Base-by-base conservation (phyloP, 805 yeast genomes). In the Zygotorulaspora chibaensis region DNA sequence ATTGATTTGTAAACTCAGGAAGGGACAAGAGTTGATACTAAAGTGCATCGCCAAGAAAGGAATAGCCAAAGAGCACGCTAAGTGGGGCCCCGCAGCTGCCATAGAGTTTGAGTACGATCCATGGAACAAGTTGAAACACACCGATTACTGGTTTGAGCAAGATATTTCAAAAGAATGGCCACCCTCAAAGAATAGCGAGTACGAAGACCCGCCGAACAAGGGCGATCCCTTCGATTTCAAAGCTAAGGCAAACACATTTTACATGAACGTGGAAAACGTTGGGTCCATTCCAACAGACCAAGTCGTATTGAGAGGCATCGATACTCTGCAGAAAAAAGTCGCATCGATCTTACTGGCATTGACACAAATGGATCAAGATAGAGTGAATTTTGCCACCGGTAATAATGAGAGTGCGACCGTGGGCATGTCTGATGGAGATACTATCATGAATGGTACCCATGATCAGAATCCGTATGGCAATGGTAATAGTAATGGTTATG, bases 21-120 rank as follows among this genome's bases (percentile, higher is more conserved):
- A 85, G 63, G 91, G 89, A 59, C 99, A 93, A 71, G 96, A 91
- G 63, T 74, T 93, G 57, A 79, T 84, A 56, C 71, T 93, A 49
- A 83, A 84, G 55, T 93, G 99, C 69, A 84, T 93, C 52, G 99
- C 99, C 45, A 93, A 93, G 68, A 93, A 93, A 72, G 99, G 98
- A 36, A 89, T 89, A 48, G 87, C 96, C 40, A 90, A 90, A 65
- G 99, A 93, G 65, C 99, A 93, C 63, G 96, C 99, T 40, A 93
- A 93, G 63, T 93, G 99, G 99, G 83, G 93, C 6, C 97, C 99
- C 10, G 85, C 95, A 55, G 78, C 97, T 0, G 98, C 98, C 17
- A 79, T 91, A 45, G 97, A 95, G 15, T 91, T 91, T 59, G 99
- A 91, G 67, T 91, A 91, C 62, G 99, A 91, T 61, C 99, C 99